Conservation (phyloP, 345 rosid genomes). For the Linum trigynum region DNA sequence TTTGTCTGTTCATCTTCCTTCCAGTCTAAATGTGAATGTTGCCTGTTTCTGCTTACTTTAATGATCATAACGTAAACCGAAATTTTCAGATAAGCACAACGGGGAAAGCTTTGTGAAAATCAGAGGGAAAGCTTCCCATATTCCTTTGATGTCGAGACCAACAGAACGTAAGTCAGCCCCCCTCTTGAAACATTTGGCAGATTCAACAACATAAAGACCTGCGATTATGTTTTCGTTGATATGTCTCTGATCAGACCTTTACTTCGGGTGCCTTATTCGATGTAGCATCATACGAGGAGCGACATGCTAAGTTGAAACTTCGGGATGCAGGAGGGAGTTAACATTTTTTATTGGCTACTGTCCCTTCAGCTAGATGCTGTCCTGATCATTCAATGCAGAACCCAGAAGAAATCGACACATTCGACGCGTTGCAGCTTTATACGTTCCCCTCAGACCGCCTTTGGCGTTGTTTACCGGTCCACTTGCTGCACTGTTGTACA, state of each 20-base stretch:
- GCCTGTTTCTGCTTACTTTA: conserved; percentile 7
- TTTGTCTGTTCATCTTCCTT: not conserved
- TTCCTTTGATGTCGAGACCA: conserved; percentile 62
- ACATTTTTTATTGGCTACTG: conserved; percentile 5
- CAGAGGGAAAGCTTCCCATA: conserved; percentile 47
- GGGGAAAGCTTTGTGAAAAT: conserved; percentile 14
- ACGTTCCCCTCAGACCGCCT: too few relatives aligned
- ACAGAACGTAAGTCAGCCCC: conserved; percentile 63
- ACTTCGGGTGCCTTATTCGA: not conserved
- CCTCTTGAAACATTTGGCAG: not conserved
- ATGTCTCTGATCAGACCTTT: not conserved
- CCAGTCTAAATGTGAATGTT: not conserved
- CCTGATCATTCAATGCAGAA: too few relatives aligned
- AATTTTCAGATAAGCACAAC: conserved; percentile 32
- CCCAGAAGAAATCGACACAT: too few relatives aligned
- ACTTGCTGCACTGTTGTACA: too few relatives aligned
- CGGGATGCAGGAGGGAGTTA: not conserved
- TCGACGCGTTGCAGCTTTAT: too few relatives aligned
- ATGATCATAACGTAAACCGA: conserved; percentile 2
- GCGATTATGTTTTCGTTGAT: not conserved
- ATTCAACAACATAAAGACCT: not conserved
- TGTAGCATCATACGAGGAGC: conserved; percentile 77
- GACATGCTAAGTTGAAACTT: conserved; percentile 38
- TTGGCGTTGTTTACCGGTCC: too few relatives aligned
- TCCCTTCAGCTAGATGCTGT: too few relatives aligned